Conservation (phyloP, 2,329 filamentous ascomycete species). For the Xylariaceae sp. region DNA sequence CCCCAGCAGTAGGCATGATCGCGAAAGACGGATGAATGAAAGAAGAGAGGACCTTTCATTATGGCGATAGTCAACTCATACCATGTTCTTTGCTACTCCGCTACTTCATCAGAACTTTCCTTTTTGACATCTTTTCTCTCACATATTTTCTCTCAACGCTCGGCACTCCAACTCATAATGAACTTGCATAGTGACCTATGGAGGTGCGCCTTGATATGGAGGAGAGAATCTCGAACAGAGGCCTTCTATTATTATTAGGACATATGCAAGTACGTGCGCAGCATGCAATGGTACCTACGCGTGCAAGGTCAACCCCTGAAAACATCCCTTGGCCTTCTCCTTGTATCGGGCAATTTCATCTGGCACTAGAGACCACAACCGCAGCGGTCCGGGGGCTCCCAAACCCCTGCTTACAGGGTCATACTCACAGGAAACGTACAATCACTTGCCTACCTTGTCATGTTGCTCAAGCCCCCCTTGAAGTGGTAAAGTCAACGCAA, state of each 20-base stretch:
- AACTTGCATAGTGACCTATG: background rate
- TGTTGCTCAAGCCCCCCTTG: slow-evolving; percentile 13
- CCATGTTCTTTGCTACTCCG: too few species aligned
- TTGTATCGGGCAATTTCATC: slow-evolving; percentile 55
- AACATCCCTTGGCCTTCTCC: slow-evolving; percentile 41
- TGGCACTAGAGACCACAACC: slow-evolving; percentile 46
- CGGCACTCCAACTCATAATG: too few species aligned
- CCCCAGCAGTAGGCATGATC: too few species aligned
- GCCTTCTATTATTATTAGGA: slow-evolving; percentile 6
- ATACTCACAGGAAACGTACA: background rate
- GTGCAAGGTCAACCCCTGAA: slow-evolving; percentile 43
- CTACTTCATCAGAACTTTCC: too few species aligned
- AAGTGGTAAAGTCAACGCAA: background rate
- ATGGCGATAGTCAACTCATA: too few species aligned
- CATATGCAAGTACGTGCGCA: slow-evolving; percentile 20
- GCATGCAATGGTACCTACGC: slow-evolving; percentile 42
- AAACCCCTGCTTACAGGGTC: slow-evolving; percentile 33
- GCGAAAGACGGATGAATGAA: background rate
- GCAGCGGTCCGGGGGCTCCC: slow-evolving; percentile 42
- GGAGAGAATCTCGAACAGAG: slow-evolving; percentile 6
- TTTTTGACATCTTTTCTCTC: too few species aligned
- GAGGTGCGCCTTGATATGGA: slow-evolving; percentile 15
- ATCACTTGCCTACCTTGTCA: slow-evolving; percentile 21
- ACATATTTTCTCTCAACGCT: too few species aligned
- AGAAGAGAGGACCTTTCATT: too few species aligned